Evolutionary conservation across 257 asterid genomes (phyloP).

Genomic region (Scutellaria barbata): DNA sequence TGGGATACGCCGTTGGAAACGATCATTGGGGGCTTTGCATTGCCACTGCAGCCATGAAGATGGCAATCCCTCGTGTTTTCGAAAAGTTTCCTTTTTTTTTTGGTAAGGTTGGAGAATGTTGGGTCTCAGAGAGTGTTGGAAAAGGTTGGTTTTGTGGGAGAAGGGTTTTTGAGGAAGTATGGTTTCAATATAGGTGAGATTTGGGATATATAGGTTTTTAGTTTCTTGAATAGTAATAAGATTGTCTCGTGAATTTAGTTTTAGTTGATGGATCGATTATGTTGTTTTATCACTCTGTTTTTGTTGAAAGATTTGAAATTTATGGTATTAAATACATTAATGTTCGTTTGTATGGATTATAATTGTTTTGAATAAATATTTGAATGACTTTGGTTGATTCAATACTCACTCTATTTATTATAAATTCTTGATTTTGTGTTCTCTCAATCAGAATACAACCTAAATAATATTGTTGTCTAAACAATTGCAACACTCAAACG

Average conservation of each 20-base stretch:
- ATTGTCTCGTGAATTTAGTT: constrained; percentile 4
- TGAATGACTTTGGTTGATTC: no score
- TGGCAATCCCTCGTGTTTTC: constrained; percentile 53
- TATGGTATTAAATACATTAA: no score
- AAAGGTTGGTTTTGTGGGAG: constrained; percentile 65
- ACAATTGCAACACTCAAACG: no score
- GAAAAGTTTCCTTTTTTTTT: constrained; percentile 41
- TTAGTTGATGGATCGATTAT: no score
- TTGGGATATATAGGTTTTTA: constrained; percentile 61
- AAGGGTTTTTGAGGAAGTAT: constrained; percentile 66
- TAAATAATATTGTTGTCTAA: no score
- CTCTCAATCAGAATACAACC: no score
- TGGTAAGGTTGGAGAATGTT: constrained; percentile 64
- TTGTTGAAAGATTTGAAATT: no score
- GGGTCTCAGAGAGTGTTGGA: constrained; percentile 72
- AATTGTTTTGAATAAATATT: neutral
- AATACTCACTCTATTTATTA: no score
- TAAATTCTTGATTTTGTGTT: no score
- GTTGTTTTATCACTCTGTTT: neutral
- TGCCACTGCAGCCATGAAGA: constrained; percentile 52
- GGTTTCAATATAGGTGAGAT: constrained; percentile 68
- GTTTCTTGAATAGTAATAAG: constrained; percentile 55
- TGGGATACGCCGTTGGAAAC: constrained; percentile 58
- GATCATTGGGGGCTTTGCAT: constrained; percentile 69
- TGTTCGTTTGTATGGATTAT: neutral